A percentile compares a stretch with the other conserved stretches of the same genome.
Conservation (phyloP, 2,329 filamentous ascomycete species). For the Nothopassalora personata region DNA sequence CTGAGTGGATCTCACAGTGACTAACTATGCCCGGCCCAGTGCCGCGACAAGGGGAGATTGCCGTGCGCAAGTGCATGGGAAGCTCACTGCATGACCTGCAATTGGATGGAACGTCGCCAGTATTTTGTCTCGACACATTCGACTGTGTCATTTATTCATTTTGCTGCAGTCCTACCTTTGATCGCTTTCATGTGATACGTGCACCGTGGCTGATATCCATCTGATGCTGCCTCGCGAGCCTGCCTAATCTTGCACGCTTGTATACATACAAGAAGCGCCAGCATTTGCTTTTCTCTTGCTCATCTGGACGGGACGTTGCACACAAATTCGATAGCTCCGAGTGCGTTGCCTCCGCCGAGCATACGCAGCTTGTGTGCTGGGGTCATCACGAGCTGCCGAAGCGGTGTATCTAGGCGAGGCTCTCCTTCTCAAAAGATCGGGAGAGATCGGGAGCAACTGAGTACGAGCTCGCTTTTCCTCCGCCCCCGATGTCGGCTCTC, state of each 20-base stretch:
- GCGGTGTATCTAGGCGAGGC: background rate
- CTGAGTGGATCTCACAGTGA: slow-evolving; percentile 17
- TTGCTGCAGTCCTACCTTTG: slow-evolving; percentile 11
- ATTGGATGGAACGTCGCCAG: slow-evolving; percentile 9
- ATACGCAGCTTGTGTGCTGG: background rate
- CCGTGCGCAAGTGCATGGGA: slow-evolving; percentile 13
- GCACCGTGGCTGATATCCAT: background rate
- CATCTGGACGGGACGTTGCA: background rate
- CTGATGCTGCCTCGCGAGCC: background rate
- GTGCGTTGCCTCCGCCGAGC: background rate
- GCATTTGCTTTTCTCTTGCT: slow-evolving; percentile 2
- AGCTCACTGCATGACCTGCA: slow-evolving; percentile 12
- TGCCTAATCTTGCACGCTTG: background rate
- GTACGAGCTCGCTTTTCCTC: background rate
- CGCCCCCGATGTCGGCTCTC: background rate
- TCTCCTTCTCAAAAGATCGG: background rate
- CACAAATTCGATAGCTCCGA: background rate
- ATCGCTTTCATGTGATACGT: slow-evolving; percentile 22
- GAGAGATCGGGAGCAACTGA: background rate
- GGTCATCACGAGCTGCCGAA: background rate
- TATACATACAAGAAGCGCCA: slow-evolving; percentile 4
- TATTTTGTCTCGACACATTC: slow-evolving; percentile 17
- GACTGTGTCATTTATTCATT: slow-evolving; percentile 21
- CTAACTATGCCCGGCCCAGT: slow-evolving; percentile 17
- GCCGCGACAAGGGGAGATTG: slow-evolving; percentile 18